These are phyloP conservation scores for Alectoria sarmentosa DNA, from an alignment of 495 filamentous ascomycete genomes.

Conservation along the genomic window DNA sequence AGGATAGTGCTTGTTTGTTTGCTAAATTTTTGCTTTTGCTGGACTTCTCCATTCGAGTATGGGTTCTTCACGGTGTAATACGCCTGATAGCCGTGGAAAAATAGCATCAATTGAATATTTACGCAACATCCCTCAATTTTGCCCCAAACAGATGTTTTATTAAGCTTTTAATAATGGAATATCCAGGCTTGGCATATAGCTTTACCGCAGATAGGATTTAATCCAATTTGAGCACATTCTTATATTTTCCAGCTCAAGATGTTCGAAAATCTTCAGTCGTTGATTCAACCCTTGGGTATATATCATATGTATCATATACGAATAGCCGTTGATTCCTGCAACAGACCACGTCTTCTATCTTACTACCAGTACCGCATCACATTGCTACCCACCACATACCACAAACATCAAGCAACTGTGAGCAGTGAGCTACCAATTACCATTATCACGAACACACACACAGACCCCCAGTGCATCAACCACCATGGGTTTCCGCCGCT, in stretches of 20 bases:
- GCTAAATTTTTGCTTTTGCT: neutral
- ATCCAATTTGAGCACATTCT: neutral
- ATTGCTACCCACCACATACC: neutral
- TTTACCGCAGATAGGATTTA: neutral
- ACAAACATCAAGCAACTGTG: neutral
- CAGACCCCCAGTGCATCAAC: neutral
- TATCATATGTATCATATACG: neutral
- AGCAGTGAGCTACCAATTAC: neutral
- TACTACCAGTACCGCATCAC: neutral
- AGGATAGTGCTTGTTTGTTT: neutral
- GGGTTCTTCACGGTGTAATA: neutral
- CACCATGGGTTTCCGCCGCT: neutral
- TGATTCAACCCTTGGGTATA: neutral
- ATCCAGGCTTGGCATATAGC: conserved; percentile 1
- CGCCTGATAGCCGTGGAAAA: neutral
- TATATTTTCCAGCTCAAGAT: neutral
- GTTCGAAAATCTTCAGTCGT: neutral
- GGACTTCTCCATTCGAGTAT: neutral
- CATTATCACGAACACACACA: neutral
- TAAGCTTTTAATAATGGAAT: neutral
- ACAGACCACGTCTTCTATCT: neutral
- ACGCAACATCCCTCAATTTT: neutral
- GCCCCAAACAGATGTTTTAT: neutral
- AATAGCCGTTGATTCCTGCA: neutral
- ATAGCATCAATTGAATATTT: neutral